Conservation (phyloP, 106 monocot genomes). For the Alisma plantagoaquatica region DNA sequence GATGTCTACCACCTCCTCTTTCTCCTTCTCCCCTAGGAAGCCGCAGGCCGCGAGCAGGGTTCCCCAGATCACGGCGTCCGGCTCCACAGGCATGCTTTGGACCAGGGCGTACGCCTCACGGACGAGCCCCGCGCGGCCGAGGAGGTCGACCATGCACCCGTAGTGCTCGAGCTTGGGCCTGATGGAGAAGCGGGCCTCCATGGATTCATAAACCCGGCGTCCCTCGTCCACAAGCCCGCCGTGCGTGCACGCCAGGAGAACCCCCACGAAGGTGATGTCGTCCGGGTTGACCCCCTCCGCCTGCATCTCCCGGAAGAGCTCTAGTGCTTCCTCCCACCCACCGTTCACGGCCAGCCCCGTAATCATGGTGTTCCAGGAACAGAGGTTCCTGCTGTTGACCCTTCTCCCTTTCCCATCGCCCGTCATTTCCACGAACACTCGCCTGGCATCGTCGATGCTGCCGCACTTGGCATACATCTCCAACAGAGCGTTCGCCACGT, state of each 20-base stretch:
- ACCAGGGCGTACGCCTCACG: slow-evolving; percentile 39
- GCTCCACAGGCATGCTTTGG: slow-evolving; percentile 52
- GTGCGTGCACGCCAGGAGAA: slow-evolving; percentile 69
- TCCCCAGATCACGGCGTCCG: slow-evolving; percentile 72
- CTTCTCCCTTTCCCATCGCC: too few relatives aligned
- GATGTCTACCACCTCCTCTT: too few relatives aligned
- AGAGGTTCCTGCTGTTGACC: slow-evolving; percentile 35
- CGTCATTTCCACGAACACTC: slow-evolving; percentile 50
- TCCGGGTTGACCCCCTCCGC: slow-evolving; percentile 32
- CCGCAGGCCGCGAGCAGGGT: slow-evolving; percentile 75
- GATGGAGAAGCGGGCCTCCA: slow-evolving; percentile 37
- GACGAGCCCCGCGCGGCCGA: slow-evolving; percentile 51
- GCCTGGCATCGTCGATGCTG: slow-evolving; percentile 23
- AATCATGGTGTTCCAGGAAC: slow-evolving; percentile 88
- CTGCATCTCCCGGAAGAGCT: slow-evolving; percentile 58
- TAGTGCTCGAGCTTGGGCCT: slow-evolving; percentile 61
- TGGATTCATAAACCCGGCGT: slow-evolving; percentile 21
- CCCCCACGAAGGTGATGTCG: slow-evolving; percentile 57
- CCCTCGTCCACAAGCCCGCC: slow-evolving; percentile 55
- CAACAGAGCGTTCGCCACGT: slow-evolving; percentile 53
- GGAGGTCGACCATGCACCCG: slow-evolving; percentile 71
- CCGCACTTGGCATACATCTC: slow-evolving; percentile 86
- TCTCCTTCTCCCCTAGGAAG: slow-evolving; percentile 55
- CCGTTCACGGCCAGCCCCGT: slow-evolving; percentile 65
- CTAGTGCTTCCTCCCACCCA: slow-evolving; percentile 33